Conservation (phyloP, 2,329 filamentous ascomycete species). For the Seiridium unicorne region DNA sequence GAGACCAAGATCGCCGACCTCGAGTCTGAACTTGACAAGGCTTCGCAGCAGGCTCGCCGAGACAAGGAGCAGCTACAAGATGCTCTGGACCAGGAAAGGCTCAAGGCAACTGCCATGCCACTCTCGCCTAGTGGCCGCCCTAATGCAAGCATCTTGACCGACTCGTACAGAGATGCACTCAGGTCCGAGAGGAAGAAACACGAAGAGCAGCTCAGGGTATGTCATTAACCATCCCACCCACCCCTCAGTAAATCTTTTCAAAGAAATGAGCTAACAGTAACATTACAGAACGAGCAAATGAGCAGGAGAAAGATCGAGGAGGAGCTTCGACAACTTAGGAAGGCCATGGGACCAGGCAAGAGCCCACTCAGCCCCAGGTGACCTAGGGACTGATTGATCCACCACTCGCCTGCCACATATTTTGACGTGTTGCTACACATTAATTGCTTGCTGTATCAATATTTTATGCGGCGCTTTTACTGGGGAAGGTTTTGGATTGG, state of each 20-base stretch:
- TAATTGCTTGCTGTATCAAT: slow-evolving; percentile 1
- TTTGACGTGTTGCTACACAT: too few relatives aligned
- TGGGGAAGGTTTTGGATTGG: not conserved
- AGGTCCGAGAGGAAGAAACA: slow-evolving; percentile 32
- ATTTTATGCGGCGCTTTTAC: not conserved
- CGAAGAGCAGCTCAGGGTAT: slow-evolving; percentile 31
- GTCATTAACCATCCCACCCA: slow-evolving; percentile 7
- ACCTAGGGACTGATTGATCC: not conserved
- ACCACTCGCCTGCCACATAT: not conserved
- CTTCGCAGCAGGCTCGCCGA: slow-evolving; percentile 22
- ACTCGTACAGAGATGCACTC: slow-evolving; percentile 28
- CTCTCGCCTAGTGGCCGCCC: slow-evolving; percentile 22
- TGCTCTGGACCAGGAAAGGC: slow-evolving; percentile 27
- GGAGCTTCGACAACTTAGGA: slow-evolving; percentile 27
- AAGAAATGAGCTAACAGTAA: slow-evolving; percentile 13
- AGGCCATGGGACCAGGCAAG: slow-evolving; percentile 24
- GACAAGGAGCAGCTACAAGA: slow-evolving; percentile 31
- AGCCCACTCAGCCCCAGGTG: slow-evolving; percentile 9
- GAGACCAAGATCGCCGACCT: slow-evolving; percentile 31
- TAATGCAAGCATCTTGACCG: slow-evolving; percentile 29
- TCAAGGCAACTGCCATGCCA: slow-evolving; percentile 21
- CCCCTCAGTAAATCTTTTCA: too few relatives aligned
- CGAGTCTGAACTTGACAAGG: slow-evolving; percentile 28
- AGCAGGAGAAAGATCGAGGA: slow-evolving; percentile 29
- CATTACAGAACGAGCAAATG: slow-evolving; percentile 27